Evolutionary conservation across 2,329 filamentous ascomycete species (phyloP), one percentile per base, ranked within the genome.

Genomic region (Trichoderma sp.): DNA sequence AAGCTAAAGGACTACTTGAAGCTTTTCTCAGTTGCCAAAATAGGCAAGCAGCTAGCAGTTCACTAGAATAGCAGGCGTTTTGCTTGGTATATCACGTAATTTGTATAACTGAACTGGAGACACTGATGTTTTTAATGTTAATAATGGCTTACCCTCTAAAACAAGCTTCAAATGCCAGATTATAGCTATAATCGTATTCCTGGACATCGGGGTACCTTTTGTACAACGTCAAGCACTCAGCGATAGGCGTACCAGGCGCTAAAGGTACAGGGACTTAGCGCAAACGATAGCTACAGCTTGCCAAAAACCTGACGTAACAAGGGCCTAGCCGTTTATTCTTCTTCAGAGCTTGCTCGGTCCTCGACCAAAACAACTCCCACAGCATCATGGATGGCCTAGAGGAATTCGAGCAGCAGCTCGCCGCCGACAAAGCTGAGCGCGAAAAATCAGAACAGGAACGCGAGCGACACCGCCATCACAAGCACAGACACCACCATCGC

Each of bases 321-420:
- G 26, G 28, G 18, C 34, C 52, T 13, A 7, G 24, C 54, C 63
- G 37, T 64, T 28, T 28, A 37, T 21, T 24, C 46, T 66, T 24
- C 54, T 26, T 59, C 21, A 59, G 54, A 66, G 39, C 64, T 66
- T 37, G 28, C 21, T 28, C 13, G 18, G n/a, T 30, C 13, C 34
- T 49, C 26, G 18, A n/a, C 5, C n/a, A 56, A 34, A 14, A 21
- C 54, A 37, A 43, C 54, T 66, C 10, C 3, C 37, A 8, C 66
- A 18, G 28, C 56, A 37, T 21, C 28, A 87, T 86, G 85, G 83
- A 85, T 71, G 81, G 84, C n/a, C 80, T 87, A 11, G 86, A 86
- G 59, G 92, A 94, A 69, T 96, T 96, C 70, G 93, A 96, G 78
- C 92, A 90, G 77, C 83, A 89, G 30, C 84, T 96, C 14, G 91